Evolutionary conservation across 495 filamentous ascomycete species (phyloP).

Genomic region (Xylaria venustula): DNA sequence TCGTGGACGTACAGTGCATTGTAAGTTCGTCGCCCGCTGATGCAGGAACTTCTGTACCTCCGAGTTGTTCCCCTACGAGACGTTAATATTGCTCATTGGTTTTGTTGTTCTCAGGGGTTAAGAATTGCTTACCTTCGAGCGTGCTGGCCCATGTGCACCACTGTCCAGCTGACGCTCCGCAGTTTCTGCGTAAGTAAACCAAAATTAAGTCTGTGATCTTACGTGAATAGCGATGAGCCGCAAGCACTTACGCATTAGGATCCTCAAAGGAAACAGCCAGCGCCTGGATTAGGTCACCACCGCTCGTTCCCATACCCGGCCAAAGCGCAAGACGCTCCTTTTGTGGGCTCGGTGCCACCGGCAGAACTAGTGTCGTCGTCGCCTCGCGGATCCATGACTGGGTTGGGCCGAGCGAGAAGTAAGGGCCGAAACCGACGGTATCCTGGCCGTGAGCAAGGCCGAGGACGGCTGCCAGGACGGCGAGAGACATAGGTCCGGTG

Average conservation of each 20-base stretch:
- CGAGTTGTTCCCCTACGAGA: neutral
- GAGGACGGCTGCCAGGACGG: neutral
- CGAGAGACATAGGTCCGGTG: neutral
- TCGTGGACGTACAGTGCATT: neutral
- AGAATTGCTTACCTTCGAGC: constrained; percentile 19
- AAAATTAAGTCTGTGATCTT: no score
- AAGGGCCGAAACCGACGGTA: constrained; percentile 31
- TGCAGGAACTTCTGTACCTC: constrained; percentile 2
- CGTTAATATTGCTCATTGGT: neutral
- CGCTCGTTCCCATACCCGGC: constrained; percentile 40
- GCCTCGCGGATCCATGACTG: constrained; percentile 35
- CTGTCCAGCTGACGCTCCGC: constrained; percentile 31
- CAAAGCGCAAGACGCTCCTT: constrained; percentile 35
- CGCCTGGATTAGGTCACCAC: constrained; percentile 40
- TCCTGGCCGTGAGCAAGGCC: constrained; percentile 18
- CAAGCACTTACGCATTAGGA: constrained; percentile 16
- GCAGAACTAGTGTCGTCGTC: constrained; percentile 34
- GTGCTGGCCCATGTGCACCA: constrained; percentile 41
- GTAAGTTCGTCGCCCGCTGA: neutral
- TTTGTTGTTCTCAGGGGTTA: neutral
- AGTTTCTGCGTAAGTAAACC: constrained; percentile 24
- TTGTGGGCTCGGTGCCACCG: constrained; percentile 28
- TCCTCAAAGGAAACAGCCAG: constrained; percentile 35
- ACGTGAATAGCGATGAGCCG: no score
- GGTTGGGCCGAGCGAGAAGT: constrained; percentile 36